Percentiles rank a stretch among this genome's conserved stretches.
phyloP scores from a whole-genome alignment of 2,329 filamentous ascomycete species.

The Nigrospora oryzae region DNA sequence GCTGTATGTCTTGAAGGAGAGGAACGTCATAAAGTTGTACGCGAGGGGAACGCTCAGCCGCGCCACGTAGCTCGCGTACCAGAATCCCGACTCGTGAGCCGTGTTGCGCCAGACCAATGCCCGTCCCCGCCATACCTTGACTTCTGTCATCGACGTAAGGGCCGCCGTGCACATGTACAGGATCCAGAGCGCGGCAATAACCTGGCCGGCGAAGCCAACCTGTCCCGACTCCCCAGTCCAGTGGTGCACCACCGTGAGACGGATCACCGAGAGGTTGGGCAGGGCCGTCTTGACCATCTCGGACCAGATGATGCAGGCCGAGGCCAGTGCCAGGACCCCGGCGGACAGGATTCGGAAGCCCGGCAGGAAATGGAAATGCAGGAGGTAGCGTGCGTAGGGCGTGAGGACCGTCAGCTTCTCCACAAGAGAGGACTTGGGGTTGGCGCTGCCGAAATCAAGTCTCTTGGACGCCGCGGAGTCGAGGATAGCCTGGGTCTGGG shows the following conservation, averaged over 20 bases:
- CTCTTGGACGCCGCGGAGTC: slow-evolving; percentile 75
- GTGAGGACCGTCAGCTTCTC: slow-evolving; percentile 56
- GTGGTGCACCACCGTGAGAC: slow-evolving; percentile 64
- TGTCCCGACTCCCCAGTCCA: slow-evolving; percentile 62
- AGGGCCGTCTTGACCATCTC: slow-evolving; percentile 81
- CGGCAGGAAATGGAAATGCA: slow-evolving; percentile 68
- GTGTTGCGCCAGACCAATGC: slow-evolving; percentile 87
- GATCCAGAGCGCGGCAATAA: slow-evolving; percentile 80
- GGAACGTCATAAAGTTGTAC: slow-evolving; percentile 94
- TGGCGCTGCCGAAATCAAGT: slow-evolving; percentile 62
- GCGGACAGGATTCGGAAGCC: slow-evolving; percentile 56
- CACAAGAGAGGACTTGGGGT: slow-evolving; percentile 45
- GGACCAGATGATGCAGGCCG: slow-evolving; percentile 82
- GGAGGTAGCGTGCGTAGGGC: slow-evolving; percentile 72
- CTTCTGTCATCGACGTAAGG: slow-evolving; percentile 78
- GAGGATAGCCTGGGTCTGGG: slow-evolving; percentile 70
- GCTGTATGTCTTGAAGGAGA: slow-evolving; percentile 63
- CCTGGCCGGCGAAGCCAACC: slow-evolving; percentile 78
- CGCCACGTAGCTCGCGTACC: slow-evolving; percentile 90
- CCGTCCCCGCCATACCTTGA: slow-evolving; percentile 95
- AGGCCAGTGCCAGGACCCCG: slow-evolving; percentile 63
- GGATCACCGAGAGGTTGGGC: slow-evolving; percentile 64
- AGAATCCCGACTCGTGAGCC: slow-evolving; percentile 86
- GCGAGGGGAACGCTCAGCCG: slow-evolving; percentile 85
- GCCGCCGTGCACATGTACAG: slow-evolving; percentile 93